Conservation (phyloP, 345 rosid species). For the Euclidium syriacum region DNA sequence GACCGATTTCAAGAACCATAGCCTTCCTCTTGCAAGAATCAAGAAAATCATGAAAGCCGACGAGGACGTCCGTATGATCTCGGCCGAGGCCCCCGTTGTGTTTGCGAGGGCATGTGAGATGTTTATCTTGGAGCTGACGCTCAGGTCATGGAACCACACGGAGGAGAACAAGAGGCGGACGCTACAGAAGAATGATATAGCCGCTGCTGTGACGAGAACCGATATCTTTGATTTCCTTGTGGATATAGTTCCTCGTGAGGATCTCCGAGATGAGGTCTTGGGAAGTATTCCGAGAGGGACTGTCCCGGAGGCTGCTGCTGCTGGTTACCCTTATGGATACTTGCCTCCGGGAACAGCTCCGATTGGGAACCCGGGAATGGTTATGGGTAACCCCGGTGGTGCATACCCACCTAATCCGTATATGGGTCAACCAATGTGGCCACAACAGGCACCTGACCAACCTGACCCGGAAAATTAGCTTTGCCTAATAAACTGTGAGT, state of each 20-base stretch:
- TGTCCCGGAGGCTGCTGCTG: conserved; percentile 49
- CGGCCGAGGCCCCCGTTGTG: conserved; percentile 94
- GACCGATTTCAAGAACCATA: conserved; percentile 86
- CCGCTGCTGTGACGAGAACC: conserved; percentile 90
- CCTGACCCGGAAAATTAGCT: conserved; percentile 48
- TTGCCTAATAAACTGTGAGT: conserved; percentile 22
- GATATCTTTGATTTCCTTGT: conserved; percentile 93
- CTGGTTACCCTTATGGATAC: conserved; percentile 64
- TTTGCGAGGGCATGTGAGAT: conserved; percentile 98
- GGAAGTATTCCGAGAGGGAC: conserved; percentile 26
- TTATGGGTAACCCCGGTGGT: conserved; percentile 79
- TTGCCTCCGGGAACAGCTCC: conserved; percentile 63
- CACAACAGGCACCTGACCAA: conserved; percentile 65
- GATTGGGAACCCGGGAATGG: conserved; percentile 72
- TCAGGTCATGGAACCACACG: conserved; percentile 94
- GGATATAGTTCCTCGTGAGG: conserved; percentile 94
- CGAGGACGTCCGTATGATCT: conserved; percentile 96
- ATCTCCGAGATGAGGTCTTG: conserved; percentile 75
- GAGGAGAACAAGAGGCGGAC: conserved; percentile 97
- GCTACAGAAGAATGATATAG: conserved; percentile 92
- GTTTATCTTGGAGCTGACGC: conserved; percentile 88
- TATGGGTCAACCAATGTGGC: conserved; percentile 74
- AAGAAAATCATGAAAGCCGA: conserved; percentile 99
- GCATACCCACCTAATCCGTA: conserved; percentile 63
- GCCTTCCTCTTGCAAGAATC: conserved; percentile 92